phyloP scores from a whole-genome alignment of 2,329 filamentous ascomycete species.

The Phaeoacremonium minimum region DNA sequence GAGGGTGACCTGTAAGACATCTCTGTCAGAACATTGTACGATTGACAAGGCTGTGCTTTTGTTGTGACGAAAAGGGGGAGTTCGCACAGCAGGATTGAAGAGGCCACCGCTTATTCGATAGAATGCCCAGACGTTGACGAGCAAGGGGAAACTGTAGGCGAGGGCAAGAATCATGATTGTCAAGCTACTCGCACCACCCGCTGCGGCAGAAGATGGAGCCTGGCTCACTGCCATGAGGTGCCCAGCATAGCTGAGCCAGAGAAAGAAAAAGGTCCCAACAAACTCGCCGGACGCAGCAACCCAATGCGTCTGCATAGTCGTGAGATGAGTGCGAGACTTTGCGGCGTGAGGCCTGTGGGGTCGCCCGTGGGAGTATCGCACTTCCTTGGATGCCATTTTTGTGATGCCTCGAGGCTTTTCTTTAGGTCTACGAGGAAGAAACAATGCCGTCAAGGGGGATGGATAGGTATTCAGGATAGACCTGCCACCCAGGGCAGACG shows the following conservation, averaged over 20 bases:
- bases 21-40: background rate
- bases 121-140: slow-evolving; percentile 45
- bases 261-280: slow-evolving; percentile 36
- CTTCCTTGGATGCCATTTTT: too few species aligned
- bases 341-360: too few species aligned
- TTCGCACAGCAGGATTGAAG: slow-evolving; percentile 33
- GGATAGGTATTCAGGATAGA: too few species aligned
- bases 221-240: slow-evolving; percentile 21
- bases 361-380: too few species aligned
- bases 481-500: too few species aligned
- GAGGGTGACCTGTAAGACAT: slow-evolving; percentile 34
- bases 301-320: slow-evolving; percentile 2
- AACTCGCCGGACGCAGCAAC: slow-evolving; percentile 27
- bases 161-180: slow-evolving; percentile 30
- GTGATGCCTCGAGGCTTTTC: too few species aligned
- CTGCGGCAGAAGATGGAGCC: background rate
- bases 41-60: background rate
- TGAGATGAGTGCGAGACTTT: too few species aligned
- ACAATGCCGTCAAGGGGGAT: too few species aligned
- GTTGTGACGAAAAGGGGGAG: slow-evolving; percentile 2
- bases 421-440: too few species aligned
- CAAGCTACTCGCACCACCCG: slow-evolving; percentile 4
- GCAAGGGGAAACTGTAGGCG: slow-evolving; percentile 36
- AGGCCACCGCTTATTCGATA: slow-evolving; percentile 39
- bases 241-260: slow-evolving; percentile 34